These are phyloP conservation scores for Theileria orientalis DNA, from an alignment of 169 alveolate genomes.

Conservation along the genomic window DNA sequence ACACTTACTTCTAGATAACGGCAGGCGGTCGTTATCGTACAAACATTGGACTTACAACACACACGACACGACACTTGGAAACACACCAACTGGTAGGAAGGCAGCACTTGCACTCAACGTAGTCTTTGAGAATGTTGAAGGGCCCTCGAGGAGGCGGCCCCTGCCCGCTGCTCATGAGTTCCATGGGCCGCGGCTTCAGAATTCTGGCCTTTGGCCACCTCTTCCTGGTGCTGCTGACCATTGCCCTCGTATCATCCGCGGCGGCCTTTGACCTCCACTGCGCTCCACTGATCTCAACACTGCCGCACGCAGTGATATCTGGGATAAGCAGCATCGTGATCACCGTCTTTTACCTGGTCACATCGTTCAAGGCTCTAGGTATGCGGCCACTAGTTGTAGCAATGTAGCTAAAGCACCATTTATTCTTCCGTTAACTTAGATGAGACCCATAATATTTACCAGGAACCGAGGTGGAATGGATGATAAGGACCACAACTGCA, in stretches of 20 bases:
- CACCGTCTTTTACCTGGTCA: conserved; percentile 44
- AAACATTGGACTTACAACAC: no score
- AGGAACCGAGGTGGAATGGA: conserved; percentile 75
- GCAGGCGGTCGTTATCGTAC: no score
- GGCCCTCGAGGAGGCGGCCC: conserved; percentile 72
- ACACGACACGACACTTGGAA: background rate
- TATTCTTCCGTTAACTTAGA: conserved; percentile 44
- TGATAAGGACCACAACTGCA: conserved; percentile 58
- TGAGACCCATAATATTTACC: conserved; percentile 4
- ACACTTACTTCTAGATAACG: no score
- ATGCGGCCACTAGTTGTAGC: background rate
- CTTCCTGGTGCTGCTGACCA: conserved; percentile 53
- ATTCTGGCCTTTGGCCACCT: conserved; percentile 59
- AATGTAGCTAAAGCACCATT: conserved; percentile 32
- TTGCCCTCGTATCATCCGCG: conserved; percentile 63
- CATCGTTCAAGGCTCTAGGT: conserved; percentile 37
- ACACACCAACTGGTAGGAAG: background rate
- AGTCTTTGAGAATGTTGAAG: background rate
- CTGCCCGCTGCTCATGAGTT: conserved; percentile 70
- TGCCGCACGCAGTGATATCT: conserved; percentile 65
- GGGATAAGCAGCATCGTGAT: conserved; percentile 49
- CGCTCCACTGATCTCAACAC: conserved; percentile 57
- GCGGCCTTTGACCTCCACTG: conserved; percentile 71
- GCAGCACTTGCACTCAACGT: background rate
- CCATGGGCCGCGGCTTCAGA: conserved; percentile 68